phyloP scores from a whole-genome alignment of 2,329 filamentous ascomycete genomes.

The Aspergillus calidoustus region DNA sequence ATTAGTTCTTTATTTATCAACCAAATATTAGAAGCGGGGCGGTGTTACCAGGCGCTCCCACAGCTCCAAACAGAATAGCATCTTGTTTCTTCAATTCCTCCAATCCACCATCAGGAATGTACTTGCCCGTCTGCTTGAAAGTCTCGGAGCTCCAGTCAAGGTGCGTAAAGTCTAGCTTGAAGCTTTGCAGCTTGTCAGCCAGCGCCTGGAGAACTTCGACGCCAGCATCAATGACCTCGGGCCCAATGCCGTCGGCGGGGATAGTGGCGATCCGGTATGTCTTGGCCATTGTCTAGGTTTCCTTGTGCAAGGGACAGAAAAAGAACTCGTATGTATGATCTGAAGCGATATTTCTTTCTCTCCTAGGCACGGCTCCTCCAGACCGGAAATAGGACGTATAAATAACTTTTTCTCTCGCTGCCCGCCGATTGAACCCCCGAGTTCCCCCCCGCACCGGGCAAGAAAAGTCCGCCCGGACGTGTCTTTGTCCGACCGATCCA shows the following conservation, averaged over 20 bases:
- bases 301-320: background rate
- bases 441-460: conserved; percentile 14
- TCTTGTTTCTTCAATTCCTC: conserved; percentile 63
- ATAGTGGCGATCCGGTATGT: conserved; percentile 64
- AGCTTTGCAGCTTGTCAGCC: conserved; percentile 54
- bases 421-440: background rate
- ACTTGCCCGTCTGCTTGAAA: conserved; percentile 68
- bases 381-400: conserved; percentile 3
- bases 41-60: conserved; percentile 60
- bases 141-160: conserved; percentile 71
- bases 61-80: conserved; percentile 71
- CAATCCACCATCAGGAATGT: conserved; percentile 65
- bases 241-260: conserved; percentile 71
- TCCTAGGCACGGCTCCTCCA: background rate
- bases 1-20: background rate
- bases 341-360: background rate
- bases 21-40: background rate
- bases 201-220: conserved; percentile 62
- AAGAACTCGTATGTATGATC: background rate
- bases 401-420: conserved; percentile 4
- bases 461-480: conserved; percentile 16
- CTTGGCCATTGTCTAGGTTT: conserved; percentile 18
- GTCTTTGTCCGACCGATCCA: conserved; percentile 16
- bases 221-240: conserved; percentile 68
- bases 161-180: conserved; percentile 64